These are phyloP conservation scores for Sphagnum fallax DNA, from an alignment of 228 moss, liverwort and hornwort genomes.

Conservation along the genomic window DNA sequence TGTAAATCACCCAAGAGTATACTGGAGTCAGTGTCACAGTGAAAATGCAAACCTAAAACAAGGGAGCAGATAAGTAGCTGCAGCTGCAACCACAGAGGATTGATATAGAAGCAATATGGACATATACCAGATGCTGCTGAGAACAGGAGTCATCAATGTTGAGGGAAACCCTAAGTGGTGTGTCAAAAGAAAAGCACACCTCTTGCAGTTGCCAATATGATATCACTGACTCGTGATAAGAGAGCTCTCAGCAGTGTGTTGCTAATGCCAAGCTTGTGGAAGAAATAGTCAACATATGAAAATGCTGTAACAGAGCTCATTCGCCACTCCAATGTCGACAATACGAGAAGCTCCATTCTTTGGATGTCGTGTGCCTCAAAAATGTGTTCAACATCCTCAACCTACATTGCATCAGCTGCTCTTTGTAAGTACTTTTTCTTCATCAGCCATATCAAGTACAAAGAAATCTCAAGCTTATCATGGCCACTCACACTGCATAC, in stretches of 20 bases:
- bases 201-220: slow-evolving; percentile 50
- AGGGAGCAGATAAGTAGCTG: background rate
- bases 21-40: background rate
- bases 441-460: too few relatives aligned
- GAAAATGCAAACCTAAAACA: background rate
- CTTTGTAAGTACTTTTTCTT: too few relatives aligned
- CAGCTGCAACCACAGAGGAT: background rate
- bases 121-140: background rate
- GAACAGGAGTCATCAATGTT: background rate
- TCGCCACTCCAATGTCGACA: slow-evolving; percentile 90
- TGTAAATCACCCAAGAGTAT: slow-evolving; percentile 15
- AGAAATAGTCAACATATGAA: slow-evolving; percentile 82
- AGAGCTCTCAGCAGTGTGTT: slow-evolving; percentile 54
- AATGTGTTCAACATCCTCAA: slow-evolving; percentile 73
- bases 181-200: slow-evolving; percentile 28
- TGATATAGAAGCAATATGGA: background rate
- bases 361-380: slow-evolving; percentile 91
- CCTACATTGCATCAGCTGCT: slow-evolving; percentile 20
- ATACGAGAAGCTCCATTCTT: slow-evolving; percentile 88
- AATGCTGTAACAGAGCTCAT: slow-evolving; percentile 92
- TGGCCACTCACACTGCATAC: too few relatives aligned
- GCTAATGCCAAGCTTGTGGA: slow-evolving; percentile 83
- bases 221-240: slow-evolving; percentile 68
- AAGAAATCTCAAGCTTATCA: too few relatives aligned
- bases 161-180: background rate